Evolutionary conservation across 805 yeast species (phyloP), one percentile per base, ranked within the genome.

Genomic region (Myxozyma kluyveri): DNA sequence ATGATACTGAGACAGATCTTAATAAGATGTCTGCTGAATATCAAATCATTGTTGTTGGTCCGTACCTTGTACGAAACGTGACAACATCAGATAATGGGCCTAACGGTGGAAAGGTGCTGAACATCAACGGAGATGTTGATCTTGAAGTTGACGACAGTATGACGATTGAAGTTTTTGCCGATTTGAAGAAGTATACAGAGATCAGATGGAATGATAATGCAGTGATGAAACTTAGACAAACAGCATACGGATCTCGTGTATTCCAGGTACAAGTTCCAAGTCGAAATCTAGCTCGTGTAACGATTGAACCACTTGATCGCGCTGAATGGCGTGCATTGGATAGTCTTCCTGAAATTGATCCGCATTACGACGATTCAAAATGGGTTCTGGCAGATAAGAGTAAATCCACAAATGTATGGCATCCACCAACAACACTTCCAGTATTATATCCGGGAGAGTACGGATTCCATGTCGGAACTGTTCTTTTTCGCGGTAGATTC

Each of bases 371-470:
- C n/a, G 56, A 52, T 45, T 47, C 52, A 2, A 27, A 14, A n/a
- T 52, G 56, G 56, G 27, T 41, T 2, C 14, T 27, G 4, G 52
- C 53, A 5, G 45, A 48, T 33, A 52, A 52, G 39, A 3, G 18
- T 18, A 39, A 43, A 17, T 52, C 52, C 18, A 39, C 43, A 17
- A 52, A 52, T 31, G 18, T 35, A 21, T 47, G 29, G 31, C 33
- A 49, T 33, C 52, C 49, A 6, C 50, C 56, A 14, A 19, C 12
- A 26, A 52, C 53, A 27, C n/a, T 35, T 21, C 56, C 56, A 10
- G 56, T 52, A 14, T 40, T 52, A 21, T 52, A 52, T 38, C 46
- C 56, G 3, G 56, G 50, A n/a, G 56, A 52, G 19, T 52, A 52
- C 21, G 56, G 56, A 18, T 52, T 44, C 45, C 54, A 48, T 33